A percentile compares a stretch with the other conserved stretches of the same genome.
These are phyloP conservation scores for Fusarium chaquense DNA, from an alignment of 2,329 filamentous ascomycete genomes.

Conservation along the genomic window DNA sequence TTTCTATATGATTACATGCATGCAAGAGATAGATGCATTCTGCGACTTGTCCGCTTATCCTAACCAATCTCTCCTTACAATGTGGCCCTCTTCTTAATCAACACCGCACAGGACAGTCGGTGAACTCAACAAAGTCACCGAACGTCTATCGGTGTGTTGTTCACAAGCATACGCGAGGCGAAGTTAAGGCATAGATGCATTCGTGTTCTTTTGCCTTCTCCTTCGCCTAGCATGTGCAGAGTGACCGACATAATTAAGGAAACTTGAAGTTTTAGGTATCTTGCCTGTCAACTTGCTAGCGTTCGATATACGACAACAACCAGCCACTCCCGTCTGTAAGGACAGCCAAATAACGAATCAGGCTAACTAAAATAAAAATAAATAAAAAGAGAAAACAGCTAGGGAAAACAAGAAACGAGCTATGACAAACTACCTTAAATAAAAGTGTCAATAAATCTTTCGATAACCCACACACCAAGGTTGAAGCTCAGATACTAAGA, in stretches of 20 bases:
- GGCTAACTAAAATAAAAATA: background rate
- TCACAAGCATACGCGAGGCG: background rate
- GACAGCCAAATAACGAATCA: background rate
- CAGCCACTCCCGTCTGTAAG: constrained; percentile 33
- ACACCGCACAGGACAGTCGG: constrained; percentile 28
- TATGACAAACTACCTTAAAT: constrained; percentile 6
- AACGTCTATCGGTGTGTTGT: constrained; percentile 22
- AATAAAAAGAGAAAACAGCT: constrained; percentile 1
- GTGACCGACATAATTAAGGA: background rate
- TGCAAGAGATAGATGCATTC: constrained; percentile 3
- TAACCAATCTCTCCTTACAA: constrained; percentile 26
- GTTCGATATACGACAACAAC: constrained; percentile 22
- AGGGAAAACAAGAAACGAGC: background rate
- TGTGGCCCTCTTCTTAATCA: constrained; percentile 7
- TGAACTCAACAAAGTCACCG: constrained; percentile 19
- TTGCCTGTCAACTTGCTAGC: constrained; percentile 18
- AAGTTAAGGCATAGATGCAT: constrained; percentile 1
- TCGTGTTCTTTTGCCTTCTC: constrained; percentile 8
- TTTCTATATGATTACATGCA: background rate
- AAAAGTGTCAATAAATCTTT: constrained; percentile 19
- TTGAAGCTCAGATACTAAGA: constrained; percentile 20
- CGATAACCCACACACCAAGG: constrained; percentile 24
- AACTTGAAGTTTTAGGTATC: background rate
- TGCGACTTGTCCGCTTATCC: background rate
- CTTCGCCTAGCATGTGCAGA: background rate